phyloP scores from a whole-genome alignment of 768 basidiomycete species.

The Tylopilus intermedius region DNA sequence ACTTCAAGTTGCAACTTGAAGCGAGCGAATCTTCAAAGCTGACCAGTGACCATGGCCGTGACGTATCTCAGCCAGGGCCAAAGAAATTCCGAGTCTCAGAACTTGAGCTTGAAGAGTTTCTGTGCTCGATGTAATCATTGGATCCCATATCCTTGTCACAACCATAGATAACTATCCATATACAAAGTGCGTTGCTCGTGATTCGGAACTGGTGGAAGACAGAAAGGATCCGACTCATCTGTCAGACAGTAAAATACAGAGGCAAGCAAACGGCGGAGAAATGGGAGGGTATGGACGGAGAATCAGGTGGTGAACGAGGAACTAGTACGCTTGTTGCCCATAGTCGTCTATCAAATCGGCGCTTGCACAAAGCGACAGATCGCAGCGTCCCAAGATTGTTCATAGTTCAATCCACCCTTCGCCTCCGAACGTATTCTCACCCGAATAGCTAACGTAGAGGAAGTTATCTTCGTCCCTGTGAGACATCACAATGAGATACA shows the following conservation, averaged over 20 bases:
- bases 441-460: conserved; percentile 97
- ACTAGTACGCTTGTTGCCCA: conserved; percentile 25
- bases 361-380: conserved; percentile 22
- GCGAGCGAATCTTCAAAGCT: no score
- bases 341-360: conserved; percentile 24
- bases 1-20: no score
- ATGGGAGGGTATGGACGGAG: conserved; percentile 26
- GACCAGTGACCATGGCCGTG: no score
- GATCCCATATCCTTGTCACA: background rate
- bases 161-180: conserved; percentile 11
- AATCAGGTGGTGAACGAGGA: conserved; percentile 11
- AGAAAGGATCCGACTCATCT: background rate
- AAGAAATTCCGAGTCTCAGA: no score
- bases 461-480: conserved; percentile 97
- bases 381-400: conserved; percentile 15
- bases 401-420: conserved; percentile 32
- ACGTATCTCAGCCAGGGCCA: no score
- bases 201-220: conserved; percentile 12
- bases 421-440: conserved; percentile 91
- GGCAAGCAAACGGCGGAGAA: conserved; percentile 21
- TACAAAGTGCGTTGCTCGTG: conserved; percentile 15
- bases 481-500: conserved; percentile 24
- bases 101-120: no score
- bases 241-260: conserved; percentile 27
- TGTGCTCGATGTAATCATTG: no score